phyloP scores from a whole-genome alignment of 164 flowering plant species.

The Sedum album region DNA sequence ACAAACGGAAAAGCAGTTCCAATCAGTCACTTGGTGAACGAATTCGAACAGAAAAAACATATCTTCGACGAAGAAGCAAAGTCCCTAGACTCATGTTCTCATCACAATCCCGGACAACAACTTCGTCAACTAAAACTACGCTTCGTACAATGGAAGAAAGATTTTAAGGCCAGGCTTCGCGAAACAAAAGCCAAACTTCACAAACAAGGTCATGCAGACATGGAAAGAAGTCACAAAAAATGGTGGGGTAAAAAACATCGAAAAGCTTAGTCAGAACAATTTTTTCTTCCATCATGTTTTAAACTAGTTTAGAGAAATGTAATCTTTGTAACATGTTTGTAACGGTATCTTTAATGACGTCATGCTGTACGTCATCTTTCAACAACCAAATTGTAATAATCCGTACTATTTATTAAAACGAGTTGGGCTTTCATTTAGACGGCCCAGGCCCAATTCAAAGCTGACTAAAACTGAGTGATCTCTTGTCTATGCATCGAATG shows the following conservation, averaged over 20 bases:
- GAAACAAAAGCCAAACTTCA: slow-evolving; percentile 53
- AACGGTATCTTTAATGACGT: too few species aligned
- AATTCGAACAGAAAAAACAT: slow-evolving; percentile 59
- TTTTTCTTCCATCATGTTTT: too few species aligned
- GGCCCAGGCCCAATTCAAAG: too few species aligned
- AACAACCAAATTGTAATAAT: too few species aligned
- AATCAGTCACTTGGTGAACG: slow-evolving; percentile 40
- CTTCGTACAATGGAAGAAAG: slow-evolving; percentile 78
- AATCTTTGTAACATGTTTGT: too few species aligned
- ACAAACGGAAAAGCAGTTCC: slow-evolving; percentile 27
- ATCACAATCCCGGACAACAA: slow-evolving; percentile 41
- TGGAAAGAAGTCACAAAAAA: slow-evolving; percentile 34
- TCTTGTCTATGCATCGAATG: too few species aligned
- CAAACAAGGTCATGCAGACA: slow-evolving; percentile 42
- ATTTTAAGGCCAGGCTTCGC: slow-evolving; percentile 49
- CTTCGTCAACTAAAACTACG: slow-evolving; percentile 48
- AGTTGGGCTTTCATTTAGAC: too few species aligned
- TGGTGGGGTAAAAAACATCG: slow-evolving; percentile 68
- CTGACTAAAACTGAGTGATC: too few species aligned
- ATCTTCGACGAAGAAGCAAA: slow-evolving; percentile 62
- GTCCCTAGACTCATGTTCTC: slow-evolving; percentile 28
- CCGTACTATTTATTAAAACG: too few species aligned
- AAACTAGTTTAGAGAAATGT: too few species aligned
- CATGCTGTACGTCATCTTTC: too few species aligned
- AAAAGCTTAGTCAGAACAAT: slow-evolving; percentile 10